phyloP scores from a whole-genome alignment of 1,139 yeast species.

The Kurtzmaniella quercitrusa region DNA sequence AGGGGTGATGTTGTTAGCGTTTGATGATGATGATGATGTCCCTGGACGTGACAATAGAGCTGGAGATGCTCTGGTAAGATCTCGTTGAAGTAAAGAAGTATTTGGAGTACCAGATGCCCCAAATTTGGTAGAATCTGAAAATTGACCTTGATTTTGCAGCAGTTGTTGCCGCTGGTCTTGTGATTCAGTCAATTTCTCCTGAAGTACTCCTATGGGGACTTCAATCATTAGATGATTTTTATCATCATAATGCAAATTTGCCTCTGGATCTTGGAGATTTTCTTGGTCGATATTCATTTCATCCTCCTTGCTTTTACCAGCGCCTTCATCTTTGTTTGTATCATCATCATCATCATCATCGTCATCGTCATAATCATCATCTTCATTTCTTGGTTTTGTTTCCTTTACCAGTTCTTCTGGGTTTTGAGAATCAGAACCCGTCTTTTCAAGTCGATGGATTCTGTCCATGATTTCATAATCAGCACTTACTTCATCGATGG shows the following conservation, averaged over 20 bases:
- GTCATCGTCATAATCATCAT: slow-evolving; percentile 40
- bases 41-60: neutral
- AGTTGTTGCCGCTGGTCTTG: slow-evolving; percentile 1
- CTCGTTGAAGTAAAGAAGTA: neutral
- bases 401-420: slow-evolving; percentile 20
- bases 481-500: slow-evolving; percentile 32
- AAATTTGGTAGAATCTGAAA: no score
- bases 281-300: slow-evolving; percentile 8
- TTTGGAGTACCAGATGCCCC: no score
- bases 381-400: slow-evolving; percentile 19
- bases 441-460: slow-evolving; percentile 21
- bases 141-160: neutral
- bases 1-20: slow-evolving; percentile 7
- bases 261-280: slow-evolving; percentile 3
- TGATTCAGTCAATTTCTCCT: slow-evolving; percentile 1
- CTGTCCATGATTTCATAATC: slow-evolving; percentile 37
- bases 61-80: neutral
- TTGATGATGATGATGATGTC: slow-evolving; percentile 4
- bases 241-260: slow-evolving; percentile 17
- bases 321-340: slow-evolving; percentile 21
- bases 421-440: slow-evolving; percentile 16
- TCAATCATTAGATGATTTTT: slow-evolving; percentile 27
- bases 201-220: slow-evolving; percentile 25
- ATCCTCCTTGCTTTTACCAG: slow-evolving; percentile 7
- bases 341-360: slow-evolving; percentile 36